Conservation (phyloP, 805 yeast species). For the Hagleromyces aurorensis region DNA sequence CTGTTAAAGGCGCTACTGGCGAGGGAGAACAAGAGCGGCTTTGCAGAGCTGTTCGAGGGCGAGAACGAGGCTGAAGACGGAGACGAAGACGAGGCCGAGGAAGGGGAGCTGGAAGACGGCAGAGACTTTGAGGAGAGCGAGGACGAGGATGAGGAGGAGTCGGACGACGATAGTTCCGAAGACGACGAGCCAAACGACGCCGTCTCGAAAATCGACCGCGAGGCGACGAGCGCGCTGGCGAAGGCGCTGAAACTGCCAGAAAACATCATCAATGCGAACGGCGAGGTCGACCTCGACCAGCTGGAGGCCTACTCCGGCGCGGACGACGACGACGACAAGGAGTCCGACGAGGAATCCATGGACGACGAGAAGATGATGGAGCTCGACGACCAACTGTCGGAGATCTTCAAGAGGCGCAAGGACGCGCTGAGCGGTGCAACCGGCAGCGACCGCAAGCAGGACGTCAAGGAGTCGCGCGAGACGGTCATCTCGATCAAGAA, state of each 20-base stretch:
- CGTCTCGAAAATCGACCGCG: conserved; percentile 41
- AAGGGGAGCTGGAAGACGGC: conserved; percentile 31
- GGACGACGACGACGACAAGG: conserved; percentile 41
- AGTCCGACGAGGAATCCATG: conserved; percentile 71
- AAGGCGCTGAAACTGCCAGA: conserved; percentile 63
- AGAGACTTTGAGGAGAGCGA: conserved; percentile 29
- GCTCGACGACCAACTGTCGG: conserved; percentile 73
- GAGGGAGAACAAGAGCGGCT: conserved; percentile 78
- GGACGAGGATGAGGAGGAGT: conserved; percentile 27
- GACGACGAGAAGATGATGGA: conserved; percentile 97
- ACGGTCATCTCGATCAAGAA: conserved; percentile 72
- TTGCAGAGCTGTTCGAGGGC: conserved; percentile 61
- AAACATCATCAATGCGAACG: conserved; percentile 34
- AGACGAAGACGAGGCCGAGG: conserved; percentile 37
- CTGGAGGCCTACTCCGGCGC: conserved; percentile 37
- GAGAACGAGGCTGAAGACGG: conserved; percentile 44
- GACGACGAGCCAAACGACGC: conserved; percentile 26
- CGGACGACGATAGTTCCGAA: conserved; percentile 22
- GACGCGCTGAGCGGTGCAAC: conserved; percentile 49
- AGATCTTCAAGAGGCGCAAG: conserved; percentile 77
- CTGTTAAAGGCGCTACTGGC: conserved; percentile 51
- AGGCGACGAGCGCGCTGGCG: conserved; percentile 58
- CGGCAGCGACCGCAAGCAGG: conserved; percentile 63
- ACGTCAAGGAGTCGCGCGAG: conserved; percentile 71
- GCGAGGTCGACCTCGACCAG: conserved; percentile 41